These are phyloP conservation scores for Aspergillus persii DNA, from an alignment of 2,329 filamentous ascomycete genomes.

Conservation along the genomic window DNA sequence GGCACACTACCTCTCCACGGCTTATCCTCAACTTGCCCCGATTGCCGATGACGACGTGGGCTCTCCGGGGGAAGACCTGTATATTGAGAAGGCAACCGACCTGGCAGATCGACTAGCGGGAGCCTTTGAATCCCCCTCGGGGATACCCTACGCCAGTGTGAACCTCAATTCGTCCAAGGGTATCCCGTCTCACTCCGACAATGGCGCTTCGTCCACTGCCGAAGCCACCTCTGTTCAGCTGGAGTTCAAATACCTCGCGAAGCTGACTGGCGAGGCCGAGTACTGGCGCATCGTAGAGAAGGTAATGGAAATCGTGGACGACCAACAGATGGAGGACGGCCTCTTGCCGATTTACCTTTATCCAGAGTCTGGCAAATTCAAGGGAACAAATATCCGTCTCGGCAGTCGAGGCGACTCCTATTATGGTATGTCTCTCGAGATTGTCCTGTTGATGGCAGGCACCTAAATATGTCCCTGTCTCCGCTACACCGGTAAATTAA, in stretches of 20 bases:
- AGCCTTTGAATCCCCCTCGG: slow-evolving; percentile 83
- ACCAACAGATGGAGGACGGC: slow-evolving; percentile 74
- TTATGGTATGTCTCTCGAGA: slow-evolving; percentile 55
- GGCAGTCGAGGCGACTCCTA: slow-evolving; percentile 96
- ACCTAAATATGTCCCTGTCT: too few relatives aligned
- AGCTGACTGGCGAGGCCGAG: slow-evolving; percentile 84
- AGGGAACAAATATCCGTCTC: slow-evolving; percentile 80
- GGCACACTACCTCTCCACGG: slow-evolving; percentile 89
- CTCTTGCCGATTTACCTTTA: slow-evolving; percentile 90
- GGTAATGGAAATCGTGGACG: slow-evolving; percentile 86
- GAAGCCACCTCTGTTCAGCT: slow-evolving; percentile 91
- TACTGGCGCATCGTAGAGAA: slow-evolving; percentile 93
- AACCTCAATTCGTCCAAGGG: slow-evolving; percentile 77
- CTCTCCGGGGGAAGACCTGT: slow-evolving; percentile 78
- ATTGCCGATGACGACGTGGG: slow-evolving; percentile 69
- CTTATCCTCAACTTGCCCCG: slow-evolving; percentile 75
- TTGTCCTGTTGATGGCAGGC: not conserved
- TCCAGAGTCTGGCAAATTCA: slow-evolving; percentile 73
- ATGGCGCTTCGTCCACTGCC: slow-evolving; percentile 86
- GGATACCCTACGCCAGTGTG: slow-evolving; percentile 86
- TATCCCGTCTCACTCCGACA: slow-evolving; percentile 77
- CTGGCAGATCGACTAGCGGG: slow-evolving; percentile 82
- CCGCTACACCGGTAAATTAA: not conserved
- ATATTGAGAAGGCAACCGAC: slow-evolving; percentile 93
- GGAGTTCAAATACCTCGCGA: slow-evolving; percentile 95